A percentile compares a stretch with the other conserved stretches of the same genome.
These are phyloP conservation scores for Mycena capillaripes DNA, from an alignment of 768 basidiomycete species.

Conservation along the genomic window DNA sequence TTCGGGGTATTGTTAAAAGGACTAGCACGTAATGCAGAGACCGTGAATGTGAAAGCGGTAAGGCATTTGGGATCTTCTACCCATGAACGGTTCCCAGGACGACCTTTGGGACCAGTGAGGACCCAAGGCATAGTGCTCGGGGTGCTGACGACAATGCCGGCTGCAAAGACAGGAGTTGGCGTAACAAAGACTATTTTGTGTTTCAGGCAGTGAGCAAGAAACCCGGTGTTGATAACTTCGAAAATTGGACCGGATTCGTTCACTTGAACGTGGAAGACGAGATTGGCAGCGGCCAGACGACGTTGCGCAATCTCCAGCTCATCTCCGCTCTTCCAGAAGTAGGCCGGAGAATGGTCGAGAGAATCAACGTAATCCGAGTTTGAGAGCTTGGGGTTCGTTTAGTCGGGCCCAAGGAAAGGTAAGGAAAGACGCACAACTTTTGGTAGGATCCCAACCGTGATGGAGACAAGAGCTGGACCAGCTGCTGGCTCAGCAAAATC, in stretches of 20 bases:
- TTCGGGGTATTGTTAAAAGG: constrained; percentile 1
- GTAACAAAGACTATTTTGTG: not conserved
- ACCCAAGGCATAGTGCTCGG: not conserved
- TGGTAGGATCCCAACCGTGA: not conserved
- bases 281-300: not conserved
- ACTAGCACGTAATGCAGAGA: not conserved
- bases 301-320: not conserved
- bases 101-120: not conserved
- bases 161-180: not conserved
- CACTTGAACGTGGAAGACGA: not conserved
- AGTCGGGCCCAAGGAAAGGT: not conserved
- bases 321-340: not conserved
- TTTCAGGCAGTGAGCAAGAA: not conserved
- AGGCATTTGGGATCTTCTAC: constrained; percentile 5
- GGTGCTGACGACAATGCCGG: not conserved
- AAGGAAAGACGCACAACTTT: not conserved
- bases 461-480: not conserved
- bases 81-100: constrained; percentile 1
- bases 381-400: not conserved
- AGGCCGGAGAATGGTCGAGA: not conserved
- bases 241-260: not conserved
- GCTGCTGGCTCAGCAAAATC: not conserved
- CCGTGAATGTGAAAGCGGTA: not conserved
- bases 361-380: not conserved
- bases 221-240: not conserved